These are phyloP conservation scores for Podaxis carcinomalis DNA, from an alignment of 768 basidiomycete genomes.

Conservation along the genomic window DNA sequence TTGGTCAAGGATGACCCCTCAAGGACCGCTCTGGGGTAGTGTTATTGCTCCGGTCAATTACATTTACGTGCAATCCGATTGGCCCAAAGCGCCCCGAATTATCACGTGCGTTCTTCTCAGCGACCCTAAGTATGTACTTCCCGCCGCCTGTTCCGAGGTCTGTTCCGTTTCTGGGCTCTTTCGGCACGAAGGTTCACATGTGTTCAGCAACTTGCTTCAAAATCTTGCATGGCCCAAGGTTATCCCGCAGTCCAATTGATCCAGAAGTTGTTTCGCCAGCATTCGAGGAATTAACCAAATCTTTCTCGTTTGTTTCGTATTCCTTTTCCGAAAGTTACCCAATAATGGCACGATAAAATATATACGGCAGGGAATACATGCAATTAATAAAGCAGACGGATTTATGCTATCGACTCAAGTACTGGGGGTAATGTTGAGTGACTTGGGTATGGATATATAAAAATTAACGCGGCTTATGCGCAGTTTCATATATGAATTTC, in stretches of 20 bases:
- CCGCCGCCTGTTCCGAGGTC: not conserved
- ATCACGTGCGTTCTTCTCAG: not conserved
- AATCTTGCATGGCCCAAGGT: no score
- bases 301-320: no score
- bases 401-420: no score
- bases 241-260: no score
- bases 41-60: not conserved
- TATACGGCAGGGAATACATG: not conserved
- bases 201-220: no score
- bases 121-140: not conserved
- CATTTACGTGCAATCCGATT: slow-evolving; percentile 3
- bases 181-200: no score
- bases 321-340: no score
- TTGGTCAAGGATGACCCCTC: not conserved
- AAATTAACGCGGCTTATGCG: not conserved
- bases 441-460: not conserved
- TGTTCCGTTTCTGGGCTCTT: not conserved
- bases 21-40: not conserved
- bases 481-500: not conserved
- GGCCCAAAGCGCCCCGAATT: not conserved
- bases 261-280: no score
- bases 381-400: not conserved
- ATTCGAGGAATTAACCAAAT: no score
- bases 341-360: no score
- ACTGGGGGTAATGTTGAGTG: no score